Evolutionary conservation across 345 rosid species (phyloP), one percentile per base, ranked within the genome.

Genomic region (Lepidium africanum): DNA sequence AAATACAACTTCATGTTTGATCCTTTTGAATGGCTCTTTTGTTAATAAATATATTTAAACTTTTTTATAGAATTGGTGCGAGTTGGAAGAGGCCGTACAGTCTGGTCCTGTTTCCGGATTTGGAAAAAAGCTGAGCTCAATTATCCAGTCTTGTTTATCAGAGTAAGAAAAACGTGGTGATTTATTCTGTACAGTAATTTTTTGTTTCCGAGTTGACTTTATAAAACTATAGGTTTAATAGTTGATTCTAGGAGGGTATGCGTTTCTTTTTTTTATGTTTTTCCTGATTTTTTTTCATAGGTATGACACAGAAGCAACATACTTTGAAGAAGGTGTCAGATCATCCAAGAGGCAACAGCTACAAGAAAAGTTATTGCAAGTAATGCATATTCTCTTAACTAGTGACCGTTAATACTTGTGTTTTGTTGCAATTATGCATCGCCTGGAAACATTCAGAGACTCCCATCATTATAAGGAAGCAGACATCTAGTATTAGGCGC

Each of bases 321-420:
- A 87, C 79, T 95, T 95, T 81, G 98, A 95, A 7, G 98, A 91
- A 78, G 76, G 89, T 80, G 99, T 95, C 72, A 84, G 98, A 84
- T 77, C 89, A 19, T 75, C 94, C 46, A 95, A 95, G 81, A 71
- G 85, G 60, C 82, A 86, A 77, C 96, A 87, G 74, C 94, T 95
- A 76, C 85, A 89, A 81, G 98, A 89, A 61, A 95, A 86, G 72
- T 70, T 95, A 72, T 83, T 95, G 46, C 98, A 86, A 62, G 99
- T 95, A 86, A 85, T 81, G 64, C 61, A 52, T 59, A 33, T 70
- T 5, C 52, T 42, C 35, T 35, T 41, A 49, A 49, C 67, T 50
- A 63, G 25, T 39, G 53, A 54, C 52, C 63, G 32, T 54, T 53
- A n/a, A 27, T 37, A 47, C 59, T 60, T 27, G 59, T 60, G 74